phyloP scores from a whole-genome alignment of 1,139 yeast species.

The Fermentozyma sake region DNA sequence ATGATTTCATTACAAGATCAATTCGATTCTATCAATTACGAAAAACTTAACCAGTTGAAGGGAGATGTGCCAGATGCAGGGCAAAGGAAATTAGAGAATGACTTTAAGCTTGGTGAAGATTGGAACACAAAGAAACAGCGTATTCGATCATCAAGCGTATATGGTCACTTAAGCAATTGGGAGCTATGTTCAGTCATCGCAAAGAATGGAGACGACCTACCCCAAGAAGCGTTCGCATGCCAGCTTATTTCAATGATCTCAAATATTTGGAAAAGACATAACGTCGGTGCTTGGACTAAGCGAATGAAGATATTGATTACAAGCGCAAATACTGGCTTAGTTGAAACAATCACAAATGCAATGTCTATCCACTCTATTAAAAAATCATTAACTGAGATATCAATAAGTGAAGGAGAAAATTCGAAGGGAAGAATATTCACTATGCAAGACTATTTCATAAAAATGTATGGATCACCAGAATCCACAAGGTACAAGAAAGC shows the following conservation, averaged over 20 bases:
- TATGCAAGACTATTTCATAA: conserved; percentile 68
- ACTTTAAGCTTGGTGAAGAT: conserved; percentile 88
- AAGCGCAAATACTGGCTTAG: conserved; percentile 85
- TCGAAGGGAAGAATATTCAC: conserved; percentile 67
- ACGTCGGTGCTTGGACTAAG: conserved; percentile 76
- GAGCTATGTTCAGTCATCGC: conserved; percentile 92
- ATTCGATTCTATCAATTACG: conserved; percentile 45
- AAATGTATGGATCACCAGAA: conserved; percentile 62
- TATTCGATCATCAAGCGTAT: conserved; percentile 70
- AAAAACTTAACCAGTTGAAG: conserved; percentile 31
- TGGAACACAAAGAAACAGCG: conserved; percentile 81
- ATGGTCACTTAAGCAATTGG: conserved; percentile 88
- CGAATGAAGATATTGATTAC: conserved; percentile 89
- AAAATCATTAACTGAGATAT: conserved; percentile 77
- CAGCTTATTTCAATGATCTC: conserved; percentile 86
- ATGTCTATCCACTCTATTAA: conserved; percentile 90
- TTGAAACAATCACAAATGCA: conserved; percentile 93
- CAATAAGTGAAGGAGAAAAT: conserved; percentile 61
- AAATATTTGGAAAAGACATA: conserved; percentile 68
- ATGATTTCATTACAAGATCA: conserved; percentile 86
- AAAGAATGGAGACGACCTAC: conserved; percentile 90
- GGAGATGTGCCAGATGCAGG: conserved; percentile 55
- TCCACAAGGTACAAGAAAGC: conserved; percentile 60
- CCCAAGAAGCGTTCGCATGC: conserved; percentile 97
- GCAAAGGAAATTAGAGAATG: conserved; percentile 85